Base-by-base conservation (phyloP, 345 rosid genomes). In the Aquilaria yunnanensis region DNA sequence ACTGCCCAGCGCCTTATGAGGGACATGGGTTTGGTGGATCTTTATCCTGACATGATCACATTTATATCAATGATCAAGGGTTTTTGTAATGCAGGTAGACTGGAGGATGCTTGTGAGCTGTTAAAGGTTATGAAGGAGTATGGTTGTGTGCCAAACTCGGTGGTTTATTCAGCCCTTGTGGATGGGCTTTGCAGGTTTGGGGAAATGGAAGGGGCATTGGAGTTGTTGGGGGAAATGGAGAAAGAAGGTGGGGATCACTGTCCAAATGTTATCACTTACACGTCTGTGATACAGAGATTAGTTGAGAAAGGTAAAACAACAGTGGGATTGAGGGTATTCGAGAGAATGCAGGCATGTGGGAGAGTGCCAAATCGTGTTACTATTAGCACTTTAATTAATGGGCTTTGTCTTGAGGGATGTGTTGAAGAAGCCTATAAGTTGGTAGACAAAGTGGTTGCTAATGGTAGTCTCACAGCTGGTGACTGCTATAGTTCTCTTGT, bases 321-420 rank as follows among this genome's bases (percentile, higher is more conserved):
- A 16, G 92, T 86, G 60, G 97, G 90, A n/a, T 57, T 88, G 73
- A 62, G 47, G 67, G 37, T 90, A 63, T 75, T 90, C 61, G 88
- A 93, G 62, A 79, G 89, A 76, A 93, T 93, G 96, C 75, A 60
- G 60, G 79, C 73, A 60, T 50, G 13, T 67, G 88, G 90, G 9
- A 79, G 85, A 72, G 69, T 59, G 56, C 96, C 95, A 45, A 90
- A 85, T 68, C 81, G 81, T 37, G 90, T 86, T 55, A 94, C 96
- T 10, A 77, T 81, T 69, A 71, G 76, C 72, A 75, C 78, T 69
- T 73, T 90, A 80, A 74, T 94, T n/a, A 64, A 81, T 65, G 78
- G 87, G 51, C 76, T 86, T 64, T 83, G 84, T 73, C 70, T 70
- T 41, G 73, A 74, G 43, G 84, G 75, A 46, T 74, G 64, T 66